phyloP scores from a whole-genome alignment of 306 rosid species.

The Rosa rugosa region DNA sequence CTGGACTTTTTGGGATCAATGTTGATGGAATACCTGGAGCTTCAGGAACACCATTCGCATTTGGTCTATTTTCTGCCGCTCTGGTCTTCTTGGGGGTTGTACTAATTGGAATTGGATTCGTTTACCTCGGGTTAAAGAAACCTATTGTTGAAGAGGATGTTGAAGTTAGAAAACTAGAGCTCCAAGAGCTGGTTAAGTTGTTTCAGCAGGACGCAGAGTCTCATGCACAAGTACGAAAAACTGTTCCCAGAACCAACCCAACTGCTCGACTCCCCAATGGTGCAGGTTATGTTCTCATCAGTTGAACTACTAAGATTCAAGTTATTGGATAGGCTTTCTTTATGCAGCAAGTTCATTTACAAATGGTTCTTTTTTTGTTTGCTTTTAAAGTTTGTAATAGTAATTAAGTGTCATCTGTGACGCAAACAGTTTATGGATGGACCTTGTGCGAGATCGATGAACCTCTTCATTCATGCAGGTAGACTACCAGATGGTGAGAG shows the following conservation, averaged over 20 bases:
- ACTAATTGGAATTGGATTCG: conserved; percentile 46
- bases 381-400: not conserved
- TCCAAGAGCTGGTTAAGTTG: conserved; percentile 53
- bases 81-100: conserved; percentile 40
- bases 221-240: conserved; percentile 64
- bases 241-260: conserved; percentile 42
- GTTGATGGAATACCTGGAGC: conserved; percentile 69
- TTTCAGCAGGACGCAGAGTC: conserved; percentile 63
- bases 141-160: conserved; percentile 52
- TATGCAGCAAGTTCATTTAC: not conserved
- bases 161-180: conserved; percentile 62
- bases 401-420: not conserved
- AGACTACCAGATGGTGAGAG: not conserved
- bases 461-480: not conserved
- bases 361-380: not conserved
- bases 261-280: conserved; percentile 35
- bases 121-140: conserved; percentile 56
- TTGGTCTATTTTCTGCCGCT: conserved; percentile 53
- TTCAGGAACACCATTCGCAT: conserved; percentile 46
- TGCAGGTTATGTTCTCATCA: conserved; percentile 35
- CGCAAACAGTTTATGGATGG: not conserved
- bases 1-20: conserved; percentile 72
- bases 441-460: not conserved
- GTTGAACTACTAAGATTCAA: not conserved
- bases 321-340: not conserved